phyloP scores from a whole-genome alignment of 768 basidiomycete genomes.

The Neoboletus magnificus region DNA sequence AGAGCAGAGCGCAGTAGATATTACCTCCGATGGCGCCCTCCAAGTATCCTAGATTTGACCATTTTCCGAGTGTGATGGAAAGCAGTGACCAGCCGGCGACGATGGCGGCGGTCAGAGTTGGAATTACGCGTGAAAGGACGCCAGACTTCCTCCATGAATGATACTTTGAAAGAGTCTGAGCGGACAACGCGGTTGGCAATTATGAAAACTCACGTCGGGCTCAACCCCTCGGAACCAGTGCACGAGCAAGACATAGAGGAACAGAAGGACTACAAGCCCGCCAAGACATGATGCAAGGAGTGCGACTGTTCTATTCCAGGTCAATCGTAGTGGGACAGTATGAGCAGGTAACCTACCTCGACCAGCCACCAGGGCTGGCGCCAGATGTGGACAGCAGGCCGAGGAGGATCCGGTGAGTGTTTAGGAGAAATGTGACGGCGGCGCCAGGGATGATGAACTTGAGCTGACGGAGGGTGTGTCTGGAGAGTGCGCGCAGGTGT shows the following conservation, averaged over 20 bases:
- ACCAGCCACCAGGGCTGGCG: conserved; percentile 44
- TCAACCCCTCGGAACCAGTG: conserved; percentile 66
- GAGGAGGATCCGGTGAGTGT: conserved; percentile 51
- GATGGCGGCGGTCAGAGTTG: conserved; percentile 65
- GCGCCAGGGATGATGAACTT: conserved; percentile 76
- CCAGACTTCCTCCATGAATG: conserved; percentile 72
- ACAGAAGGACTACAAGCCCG: conserved; percentile 60
- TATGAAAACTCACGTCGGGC: conserved; percentile 54
- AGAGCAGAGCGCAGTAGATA: background rate
- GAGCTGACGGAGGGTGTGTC: conserved; percentile 63
- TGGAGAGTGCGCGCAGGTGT: conserved; percentile 26
- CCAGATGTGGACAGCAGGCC: conserved; percentile 31
- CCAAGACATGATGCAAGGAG: conserved; percentile 53
- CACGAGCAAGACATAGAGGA: conserved; percentile 66
- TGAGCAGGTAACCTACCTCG: conserved; percentile 37
- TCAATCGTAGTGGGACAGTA: conserved; percentile 3
- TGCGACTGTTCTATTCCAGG: conserved; percentile 46
- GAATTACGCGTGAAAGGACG: conserved; percentile 64
- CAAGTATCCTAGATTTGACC: conserved; percentile 62
- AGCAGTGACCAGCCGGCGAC: conserved; percentile 67
- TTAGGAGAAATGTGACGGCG: conserved; percentile 57
- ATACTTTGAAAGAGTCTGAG: conserved; percentile 45
- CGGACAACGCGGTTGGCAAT: background rate
- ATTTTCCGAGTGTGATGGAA: conserved; percentile 60
- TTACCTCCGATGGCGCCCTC: conserved; percentile 62